Evolutionary conservation across 2,329 filamentous ascomycete genomes (phyloP), one percentile per base, ranked within the genome.

Genomic region (Pestalotiopsis sp.): DNA sequence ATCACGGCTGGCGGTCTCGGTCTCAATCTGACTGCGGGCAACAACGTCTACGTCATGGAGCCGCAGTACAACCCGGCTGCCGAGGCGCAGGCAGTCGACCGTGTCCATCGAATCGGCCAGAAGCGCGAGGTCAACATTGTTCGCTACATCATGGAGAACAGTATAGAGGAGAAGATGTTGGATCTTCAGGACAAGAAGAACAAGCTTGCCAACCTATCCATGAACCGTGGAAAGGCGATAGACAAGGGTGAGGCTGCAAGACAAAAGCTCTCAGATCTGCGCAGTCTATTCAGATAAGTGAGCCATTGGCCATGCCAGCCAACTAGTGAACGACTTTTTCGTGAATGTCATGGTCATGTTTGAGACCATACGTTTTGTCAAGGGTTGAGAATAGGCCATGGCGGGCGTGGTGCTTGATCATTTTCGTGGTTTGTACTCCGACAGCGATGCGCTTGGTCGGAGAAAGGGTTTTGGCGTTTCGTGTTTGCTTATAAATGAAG

Each of bases 21-120:
- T 14, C 89, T 98, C 52, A 98, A 98, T 77, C 84, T 98, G 67
- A 98, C 95, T 0, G 86, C 93, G 0, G 95, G 92, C 39, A 96
- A 91, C 77, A 92, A 89, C 67, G 95, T 97, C 14, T 98, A 96
- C 78, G 92, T 98, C 75, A 98, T 99, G 95, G 96, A 99, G 79
- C 96, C 96, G 4, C 95, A 98, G 77, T 99, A 95, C 83, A 99
- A 99, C 76, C 96, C 96, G 0, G 95, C 94, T 0, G 94, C 95
- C 0, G 95, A 99, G 80, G 93, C 94, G 4, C 96, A 99, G 81
- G 96, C 96, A 1, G 88, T 98, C 7, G 96, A 98, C 78, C 93
- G 96, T 38, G 93, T 99, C 5, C 95, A 97, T 79, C 91, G 95
- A 20, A 84, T 98, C 1, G 95, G 96, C 0, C 96, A 99, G 83